Evolutionary conservation across 331 rosid genomes (phyloP).

Genomic region (Ulmus americana): DNA sequence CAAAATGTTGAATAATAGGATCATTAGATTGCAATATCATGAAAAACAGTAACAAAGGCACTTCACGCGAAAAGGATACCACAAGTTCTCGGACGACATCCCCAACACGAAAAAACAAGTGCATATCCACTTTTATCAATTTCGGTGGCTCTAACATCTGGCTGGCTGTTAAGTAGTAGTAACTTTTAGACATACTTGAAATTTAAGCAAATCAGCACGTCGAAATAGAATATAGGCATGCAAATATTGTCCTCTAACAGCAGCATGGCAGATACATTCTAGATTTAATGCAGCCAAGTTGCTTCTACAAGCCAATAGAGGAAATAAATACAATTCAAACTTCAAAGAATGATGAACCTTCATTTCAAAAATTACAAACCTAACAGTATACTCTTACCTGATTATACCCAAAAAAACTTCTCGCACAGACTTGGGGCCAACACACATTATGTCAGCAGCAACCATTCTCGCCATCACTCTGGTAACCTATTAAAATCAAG

Average conservation of each 20-base stretch:
- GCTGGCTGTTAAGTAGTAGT: conserved; percentile 52
- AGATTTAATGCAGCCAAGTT: background rate
- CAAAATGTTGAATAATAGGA: too few species aligned
- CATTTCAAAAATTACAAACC: too few species aligned
- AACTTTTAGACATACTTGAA: background rate
- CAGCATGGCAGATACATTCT: background rate
- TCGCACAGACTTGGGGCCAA: conserved; percentile 62
- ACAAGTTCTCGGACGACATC: too few species aligned
- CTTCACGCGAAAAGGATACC: conserved; percentile 3
- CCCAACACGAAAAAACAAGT: conserved; percentile 12
- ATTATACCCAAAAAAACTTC: conserved; percentile 56
- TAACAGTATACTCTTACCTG: conserved; percentile 34
- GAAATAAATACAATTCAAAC: too few species aligned
- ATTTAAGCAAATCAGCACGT: too few species aligned
- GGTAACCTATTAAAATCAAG: conserved; percentile 47
- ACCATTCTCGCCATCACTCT: conserved; percentile 64
- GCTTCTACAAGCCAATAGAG: background rate
- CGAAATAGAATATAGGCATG: too few species aligned
- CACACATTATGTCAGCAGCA: conserved; percentile 81
- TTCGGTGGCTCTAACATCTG: conserved; percentile 91
- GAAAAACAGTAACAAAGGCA: too few species aligned
- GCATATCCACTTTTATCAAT: conserved; percentile 95
- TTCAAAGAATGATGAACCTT: too few species aligned
- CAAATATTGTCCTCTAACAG: too few species aligned
- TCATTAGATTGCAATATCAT: too few species aligned